phyloP scores from a whole-genome alignment of 2,329 filamentous ascomycete species.

The Tolypocladium amazonense region DNA sequence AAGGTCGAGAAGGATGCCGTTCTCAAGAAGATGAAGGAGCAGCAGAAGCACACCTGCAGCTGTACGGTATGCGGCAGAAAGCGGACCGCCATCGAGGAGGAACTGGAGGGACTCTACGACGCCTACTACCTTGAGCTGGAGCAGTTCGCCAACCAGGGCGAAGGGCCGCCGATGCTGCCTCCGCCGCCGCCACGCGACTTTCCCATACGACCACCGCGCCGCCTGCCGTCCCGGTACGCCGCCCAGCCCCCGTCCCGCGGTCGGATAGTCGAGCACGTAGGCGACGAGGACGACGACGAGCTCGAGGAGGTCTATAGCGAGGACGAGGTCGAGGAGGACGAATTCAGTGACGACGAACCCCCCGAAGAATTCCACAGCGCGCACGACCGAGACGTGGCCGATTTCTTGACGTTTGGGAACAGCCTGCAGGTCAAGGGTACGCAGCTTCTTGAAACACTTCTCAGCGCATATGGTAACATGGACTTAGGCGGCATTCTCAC shows the following conservation, averaged over 20 bases:
- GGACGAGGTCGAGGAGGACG: conserved; percentile 46
- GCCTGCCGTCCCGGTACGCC: conserved; percentile 45
- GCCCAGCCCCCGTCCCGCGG: conserved; percentile 63
- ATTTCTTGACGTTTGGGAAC: conserved; percentile 97
- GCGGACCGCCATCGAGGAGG: conserved; percentile 93
- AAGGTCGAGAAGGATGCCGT: conserved; percentile 99
- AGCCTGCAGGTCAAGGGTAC: conserved; percentile 86
- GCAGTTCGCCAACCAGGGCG: conserved; percentile 83
- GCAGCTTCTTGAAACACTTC: conserved; percentile 34
- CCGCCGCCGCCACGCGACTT: conserved; percentile 46
- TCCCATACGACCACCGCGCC: conserved; percentile 47
- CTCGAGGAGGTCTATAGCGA: conserved; percentile 40
- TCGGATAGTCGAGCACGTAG: conserved; percentile 59
- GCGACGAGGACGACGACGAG: conserved; percentile 44
- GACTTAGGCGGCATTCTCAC: conserved; percentile 87
- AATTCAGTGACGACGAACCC: conserved; percentile 54
- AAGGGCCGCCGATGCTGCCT: conserved; percentile 44
- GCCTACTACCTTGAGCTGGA: conserved; percentile 97
- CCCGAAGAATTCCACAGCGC: conserved; percentile 58
- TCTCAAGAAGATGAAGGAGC: conserved; percentile 98
- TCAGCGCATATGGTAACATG: conserved; percentile 35
- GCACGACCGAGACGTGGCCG: conserved; percentile 57
- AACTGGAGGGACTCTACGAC: conserved; percentile 94
- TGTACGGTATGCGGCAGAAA: conserved; percentile 96
- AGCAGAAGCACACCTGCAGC: conserved; percentile 98